A percentile compares a stretch with the other conserved stretches of the same genome.
These are phyloP conservation scores for Aspergillus unguis DNA, from an alignment of 2,329 filamentous ascomycete species.

Conservation along the genomic window DNA sequence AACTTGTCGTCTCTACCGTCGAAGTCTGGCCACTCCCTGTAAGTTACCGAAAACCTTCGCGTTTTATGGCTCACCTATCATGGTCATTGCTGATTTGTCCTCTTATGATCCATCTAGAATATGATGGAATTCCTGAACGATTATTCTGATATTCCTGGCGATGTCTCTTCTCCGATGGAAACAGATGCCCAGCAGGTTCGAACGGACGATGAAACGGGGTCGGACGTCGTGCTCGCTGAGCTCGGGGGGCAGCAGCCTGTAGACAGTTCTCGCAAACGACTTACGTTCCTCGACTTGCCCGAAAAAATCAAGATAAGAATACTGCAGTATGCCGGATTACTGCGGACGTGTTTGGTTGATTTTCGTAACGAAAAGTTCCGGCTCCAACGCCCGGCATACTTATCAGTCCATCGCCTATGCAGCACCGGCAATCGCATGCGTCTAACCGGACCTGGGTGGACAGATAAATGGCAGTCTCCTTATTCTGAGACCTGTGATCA, in stretches of 20 bases:
- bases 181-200: not conserved
- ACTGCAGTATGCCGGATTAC: slow-evolving; percentile 20
- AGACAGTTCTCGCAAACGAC: not conserved
- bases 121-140: not conserved
- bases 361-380: slow-evolving; percentile 13
- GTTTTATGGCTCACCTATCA: not conserved
- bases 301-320: slow-evolving; percentile 18
- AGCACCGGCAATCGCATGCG: slow-evolving; percentile 5
- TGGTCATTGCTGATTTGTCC: not conserved
- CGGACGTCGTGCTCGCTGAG: not conserved
- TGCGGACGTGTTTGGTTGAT: slow-evolving; percentile 22
- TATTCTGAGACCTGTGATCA: slow-evolving; percentile 17
- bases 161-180: not conserved
- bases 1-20: not conserved
- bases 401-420: not conserved
- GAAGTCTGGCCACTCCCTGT: not conserved
- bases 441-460: slow-evolving; percentile 2
- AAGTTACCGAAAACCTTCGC: not conserved
- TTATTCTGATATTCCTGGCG: not conserved
- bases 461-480: slow-evolving; percentile 7
- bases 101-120: not conserved
- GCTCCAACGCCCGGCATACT: slow-evolving; percentile 1
- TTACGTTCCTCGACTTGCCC: slow-evolving; percentile 22
- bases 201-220: not conserved
- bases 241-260: not conserved